Conservation (phyloP, 2,329 filamentous ascomycete species). For the Diatrype stigma region DNA sequence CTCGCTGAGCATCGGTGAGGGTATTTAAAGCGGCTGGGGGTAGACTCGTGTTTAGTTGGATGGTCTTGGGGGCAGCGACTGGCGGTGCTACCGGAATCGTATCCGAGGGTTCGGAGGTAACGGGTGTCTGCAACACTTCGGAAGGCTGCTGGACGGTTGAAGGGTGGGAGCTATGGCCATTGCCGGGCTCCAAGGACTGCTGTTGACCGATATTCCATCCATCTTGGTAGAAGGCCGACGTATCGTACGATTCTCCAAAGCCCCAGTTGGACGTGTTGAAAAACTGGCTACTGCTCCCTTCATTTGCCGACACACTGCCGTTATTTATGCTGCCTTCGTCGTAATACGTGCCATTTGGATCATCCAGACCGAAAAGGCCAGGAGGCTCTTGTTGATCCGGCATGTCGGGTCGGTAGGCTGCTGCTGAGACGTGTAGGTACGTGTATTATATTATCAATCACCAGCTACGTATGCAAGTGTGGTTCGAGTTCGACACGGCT, state of each 20-base stretch:
- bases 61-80: constrained; percentile 19
- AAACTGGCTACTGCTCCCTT: constrained; percentile 22
- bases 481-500: constrained; percentile 2
- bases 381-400: constrained; percentile 32
- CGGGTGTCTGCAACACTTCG: constrained; percentile 20
- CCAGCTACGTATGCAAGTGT: constrained; percentile 2
- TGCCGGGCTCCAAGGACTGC: background rate
- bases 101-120: constrained; percentile 31
- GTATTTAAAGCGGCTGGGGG: constrained; percentile 32
- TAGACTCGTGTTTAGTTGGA: constrained; percentile 23
- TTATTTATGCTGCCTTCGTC: constrained; percentile 23
- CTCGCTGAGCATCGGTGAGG: constrained; percentile 56
- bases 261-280: constrained; percentile 42
- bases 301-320: constrained; percentile 25
- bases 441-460: constrained; percentile 10
- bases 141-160: constrained; percentile 19
- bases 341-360: constrained; percentile 30
- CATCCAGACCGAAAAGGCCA: constrained; percentile 42
- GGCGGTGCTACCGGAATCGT: constrained; percentile 27
- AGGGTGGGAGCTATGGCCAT: background rate
- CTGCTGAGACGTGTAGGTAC: background rate
- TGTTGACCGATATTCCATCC: constrained; percentile 28
- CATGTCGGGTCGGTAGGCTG: constrained; percentile 24
- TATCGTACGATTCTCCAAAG: constrained; percentile 43
- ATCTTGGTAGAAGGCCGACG: constrained; percentile 29